Evolutionary conservation across 2,329 filamentous ascomycete species (phyloP).

Genomic region (Botrytis sinoallii): DNA sequence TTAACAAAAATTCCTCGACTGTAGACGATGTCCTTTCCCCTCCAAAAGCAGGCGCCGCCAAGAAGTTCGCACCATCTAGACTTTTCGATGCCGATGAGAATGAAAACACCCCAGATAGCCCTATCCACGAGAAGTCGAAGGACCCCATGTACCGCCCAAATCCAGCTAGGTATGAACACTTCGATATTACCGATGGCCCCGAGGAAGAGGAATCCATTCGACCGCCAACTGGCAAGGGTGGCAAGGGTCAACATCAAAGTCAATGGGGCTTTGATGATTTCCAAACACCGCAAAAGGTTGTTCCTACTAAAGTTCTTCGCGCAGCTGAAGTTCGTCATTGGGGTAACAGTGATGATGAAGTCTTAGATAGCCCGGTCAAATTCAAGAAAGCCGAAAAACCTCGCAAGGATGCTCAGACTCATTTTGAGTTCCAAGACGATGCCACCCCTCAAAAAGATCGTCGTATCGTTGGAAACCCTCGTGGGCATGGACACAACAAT

Average conservation of each 20-base stretch:
- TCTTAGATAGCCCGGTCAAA: slow-evolving; percentile 56
- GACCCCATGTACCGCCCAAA: slow-evolving; percentile 57
- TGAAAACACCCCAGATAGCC: slow-evolving; percentile 42
- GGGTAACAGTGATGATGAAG: slow-evolving; percentile 66
- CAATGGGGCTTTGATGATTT: slow-evolving; percentile 92
- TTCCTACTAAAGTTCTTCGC: slow-evolving; percentile 57
- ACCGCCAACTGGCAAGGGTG: slow-evolving; percentile 27
- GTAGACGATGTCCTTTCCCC: slow-evolving; percentile 28
- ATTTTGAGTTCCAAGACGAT: slow-evolving; percentile 83
- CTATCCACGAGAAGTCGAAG: slow-evolving; percentile 43
- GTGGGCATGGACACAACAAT: slow-evolving; percentile 61
- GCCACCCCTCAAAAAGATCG: slow-evolving; percentile 55
- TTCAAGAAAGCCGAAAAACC: slow-evolving; percentile 60
- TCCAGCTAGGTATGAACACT: slow-evolving; percentile 80
- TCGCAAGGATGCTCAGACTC: slow-evolving; percentile 74
- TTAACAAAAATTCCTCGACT: slow-evolving; percentile 41
- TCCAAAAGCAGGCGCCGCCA: slow-evolving; percentile 50
- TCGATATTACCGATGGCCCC: slow-evolving; percentile 70
- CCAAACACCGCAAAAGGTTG: slow-evolving; percentile 71
- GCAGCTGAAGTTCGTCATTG: slow-evolving; percentile 74
- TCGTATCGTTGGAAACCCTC: slow-evolving; percentile 46
- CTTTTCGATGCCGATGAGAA: slow-evolving; percentile 60
- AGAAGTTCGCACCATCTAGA: slow-evolving; percentile 61
- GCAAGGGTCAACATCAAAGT: slow-evolving; percentile 60
- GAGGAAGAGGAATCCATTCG: slow-evolving; percentile 35